Evolutionary conservation across 495 filamentous ascomycete genomes (phyloP).

Genomic region (Aspergillus sclerotiicarbonarius): DNA sequence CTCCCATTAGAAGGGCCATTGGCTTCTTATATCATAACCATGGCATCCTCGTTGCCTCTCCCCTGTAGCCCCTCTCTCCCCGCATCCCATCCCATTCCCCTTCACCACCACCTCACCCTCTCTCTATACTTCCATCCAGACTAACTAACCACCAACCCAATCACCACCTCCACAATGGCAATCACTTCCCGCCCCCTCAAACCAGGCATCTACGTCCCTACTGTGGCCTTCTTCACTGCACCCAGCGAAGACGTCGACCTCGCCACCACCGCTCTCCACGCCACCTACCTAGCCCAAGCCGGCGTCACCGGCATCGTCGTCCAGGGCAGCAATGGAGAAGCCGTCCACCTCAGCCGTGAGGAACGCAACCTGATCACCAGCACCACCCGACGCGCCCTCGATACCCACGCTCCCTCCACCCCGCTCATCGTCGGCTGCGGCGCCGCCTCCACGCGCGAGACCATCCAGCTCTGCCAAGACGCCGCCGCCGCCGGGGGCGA

Average conservation of each 20-base stretch:
- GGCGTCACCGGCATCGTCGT: conserved; percentile 79
- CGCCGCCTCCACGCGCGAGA: conserved; percentile 81
- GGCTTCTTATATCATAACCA: not conserved
- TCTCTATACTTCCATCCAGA: not conserved
- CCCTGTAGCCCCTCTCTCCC: not conserved
- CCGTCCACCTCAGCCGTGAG: conserved; percentile 70
- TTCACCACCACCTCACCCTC: not conserved
- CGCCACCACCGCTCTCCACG: conserved; percentile 68
- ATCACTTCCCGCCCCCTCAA: conserved; percentile 29
- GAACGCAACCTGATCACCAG: conserved; percentile 70
- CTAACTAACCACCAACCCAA: conserved; percentile 1
- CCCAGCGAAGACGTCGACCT: conserved; percentile 62
- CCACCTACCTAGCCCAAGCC: conserved; percentile 75
- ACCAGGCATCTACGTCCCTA: conserved; percentile 66
- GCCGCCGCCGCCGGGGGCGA: conserved; percentile 74
- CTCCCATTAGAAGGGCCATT: not conserved
- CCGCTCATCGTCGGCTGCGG: conserved; percentile 86
- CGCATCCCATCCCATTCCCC: not conserved
- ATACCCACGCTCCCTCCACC: conserved; percentile 61
- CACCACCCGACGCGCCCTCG: conserved; percentile 71
- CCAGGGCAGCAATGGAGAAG: conserved; percentile 89
- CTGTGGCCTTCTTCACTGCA: conserved; percentile 63
- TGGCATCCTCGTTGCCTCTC: not conserved
- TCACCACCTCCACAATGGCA: conserved; percentile 21
- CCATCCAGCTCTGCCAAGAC: conserved; percentile 75